A percentile compares a stretch with the other conserved stretches of the same genome.
Conservation (phyloP, 768 basidiomycete species). For the Dendrothele bispora region DNA sequence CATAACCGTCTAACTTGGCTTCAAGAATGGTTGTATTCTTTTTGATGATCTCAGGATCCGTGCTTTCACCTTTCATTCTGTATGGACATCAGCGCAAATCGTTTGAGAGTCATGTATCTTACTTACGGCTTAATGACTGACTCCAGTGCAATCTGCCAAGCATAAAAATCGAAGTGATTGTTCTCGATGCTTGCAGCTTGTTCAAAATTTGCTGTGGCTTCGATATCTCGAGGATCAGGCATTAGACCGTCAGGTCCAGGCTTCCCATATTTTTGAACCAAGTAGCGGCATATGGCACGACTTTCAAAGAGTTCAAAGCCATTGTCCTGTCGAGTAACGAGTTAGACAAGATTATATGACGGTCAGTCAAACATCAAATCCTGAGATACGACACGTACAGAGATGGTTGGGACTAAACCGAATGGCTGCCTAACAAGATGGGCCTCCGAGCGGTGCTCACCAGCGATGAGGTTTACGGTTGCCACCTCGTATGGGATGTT, state of each 20-base stretch:
- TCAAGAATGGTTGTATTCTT: no score
- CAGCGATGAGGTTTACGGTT: conserved; percentile 25
- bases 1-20: no score
- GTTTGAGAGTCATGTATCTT: no score
- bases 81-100: no score
- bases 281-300: conserved; percentile 42
- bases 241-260: conserved; percentile 33
- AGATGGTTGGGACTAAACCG: conserved; percentile 42
- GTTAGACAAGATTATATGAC: no score
- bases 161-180: conserved; percentile 44
- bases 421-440: conserved; percentile 40
- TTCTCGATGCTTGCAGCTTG: conserved; percentile 38
- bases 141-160: conserved; percentile 34
- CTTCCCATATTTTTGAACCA: conserved; percentile 35
- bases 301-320: conserved; percentile 43
- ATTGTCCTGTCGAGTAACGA: conserved; percentile 38
- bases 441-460: conserved; percentile 31
- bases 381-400: conserved; percentile 6
- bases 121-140: conserved; percentile 40
- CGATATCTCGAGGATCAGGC: conserved; percentile 21
- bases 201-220: conserved; percentile 29
- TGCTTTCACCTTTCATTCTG: no score
- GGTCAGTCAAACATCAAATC: conserved; percentile 38
- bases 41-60: no score
- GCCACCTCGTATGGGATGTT: conserved; percentile 37